Evolutionary conservation across 2,329 filamentous ascomycete genomes (phyloP).

Genomic region (Clonostachys sp.): DNA sequence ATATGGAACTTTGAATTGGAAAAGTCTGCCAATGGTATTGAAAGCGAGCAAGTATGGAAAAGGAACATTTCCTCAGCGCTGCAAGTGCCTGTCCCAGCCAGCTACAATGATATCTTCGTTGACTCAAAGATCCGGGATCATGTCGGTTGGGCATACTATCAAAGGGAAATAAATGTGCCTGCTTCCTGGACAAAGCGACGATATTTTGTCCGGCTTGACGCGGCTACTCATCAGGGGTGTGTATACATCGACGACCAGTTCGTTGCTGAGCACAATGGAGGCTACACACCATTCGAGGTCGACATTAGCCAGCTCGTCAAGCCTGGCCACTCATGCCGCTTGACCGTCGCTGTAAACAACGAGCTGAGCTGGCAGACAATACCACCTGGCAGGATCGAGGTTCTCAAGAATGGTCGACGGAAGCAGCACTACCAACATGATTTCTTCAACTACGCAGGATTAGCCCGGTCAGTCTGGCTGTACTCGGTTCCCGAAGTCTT

Average conservation of each 20-base stretch:
- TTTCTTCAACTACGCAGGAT: slow-evolving; percentile 21
- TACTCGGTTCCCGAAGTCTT: slow-evolving; percentile 12
- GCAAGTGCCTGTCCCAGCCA: slow-evolving; percentile 13
- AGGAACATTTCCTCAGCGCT: slow-evolving; percentile 9
- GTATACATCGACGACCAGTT: slow-evolving; percentile 42
- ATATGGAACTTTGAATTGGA: slow-evolving; percentile 14
- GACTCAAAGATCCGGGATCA: slow-evolving; percentile 15
- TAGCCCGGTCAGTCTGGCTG: slow-evolving; percentile 17
- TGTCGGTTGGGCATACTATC: slow-evolving; percentile 22
- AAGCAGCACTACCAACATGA: slow-evolving; percentile 18
- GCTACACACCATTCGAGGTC: slow-evolving; percentile 43
- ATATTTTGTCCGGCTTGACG: slow-evolving; percentile 44
- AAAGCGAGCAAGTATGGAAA: background rate
- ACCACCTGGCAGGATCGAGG: slow-evolving; percentile 10
- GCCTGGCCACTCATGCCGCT: slow-evolving; percentile 13
- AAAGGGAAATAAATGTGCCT: slow-evolving; percentile 15
- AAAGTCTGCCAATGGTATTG: too few species aligned
- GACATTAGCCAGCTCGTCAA: slow-evolving; percentile 37
- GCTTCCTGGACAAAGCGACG: slow-evolving; percentile 5
- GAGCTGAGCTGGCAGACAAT: slow-evolving; percentile 19
- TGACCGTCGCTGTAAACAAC: slow-evolving; percentile 22
- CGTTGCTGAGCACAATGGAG: slow-evolving; percentile 44
- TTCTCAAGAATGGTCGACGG: background rate
- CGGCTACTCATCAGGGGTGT: slow-evolving; percentile 49
- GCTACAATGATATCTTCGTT: slow-evolving; percentile 16